Base-by-base conservation (phyloP, 768 basidiomycete species). In the Fomitopsis pulvina region DNA sequence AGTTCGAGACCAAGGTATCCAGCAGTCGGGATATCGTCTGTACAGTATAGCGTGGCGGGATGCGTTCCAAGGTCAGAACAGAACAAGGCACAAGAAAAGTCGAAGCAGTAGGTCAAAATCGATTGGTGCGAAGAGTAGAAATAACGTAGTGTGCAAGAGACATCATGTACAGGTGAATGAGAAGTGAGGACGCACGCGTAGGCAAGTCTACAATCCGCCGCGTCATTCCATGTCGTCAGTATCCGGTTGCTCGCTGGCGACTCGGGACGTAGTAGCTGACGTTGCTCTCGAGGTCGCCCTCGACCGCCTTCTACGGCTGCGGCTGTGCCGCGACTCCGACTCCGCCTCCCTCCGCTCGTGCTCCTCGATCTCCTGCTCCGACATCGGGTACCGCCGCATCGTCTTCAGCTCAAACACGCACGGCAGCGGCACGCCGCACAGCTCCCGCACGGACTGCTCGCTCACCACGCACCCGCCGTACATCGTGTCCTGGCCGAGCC, bases 321-420 rank as follows among this genome's bases (percentile, higher is more conserved):
- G 29, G 8, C 47, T 43, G 21, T 47, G 24, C 18, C 54, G 52
- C 38, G 57, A 54, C 18, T 62, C 58, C 9, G 54, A 54, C 47
- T 54, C 51, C 29, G 49, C 45, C 45, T 59, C 56, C 47, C 76
- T 63, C 16, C 56, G 66, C 44, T 74, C 73, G 52, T 75, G 70
- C 29, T 80, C 78, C 49, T 66, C 66, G 22, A 72, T 47, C 62
- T 85, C 83, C 44, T 74, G 66, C 52, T 70, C 67, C 32, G 73
- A 76, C 64, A 79, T 63, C 24, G 72, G 67, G 55, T 76, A 76
- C 29, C 68, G 66, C 38, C 60, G 64, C 28, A 71, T 46, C 59
- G 81, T 85, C 56, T 72, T 69, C 49, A 88, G 57, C 55, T 80
- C 76, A 55, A 83, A 79, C 47, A 76, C 76, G 64, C 80, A 79